Evolutionary conservation across 305 asterid genomes (phyloP), one percentile per base, ranked within the genome.

Genomic region (Solanum aculeatissimum): DNA sequence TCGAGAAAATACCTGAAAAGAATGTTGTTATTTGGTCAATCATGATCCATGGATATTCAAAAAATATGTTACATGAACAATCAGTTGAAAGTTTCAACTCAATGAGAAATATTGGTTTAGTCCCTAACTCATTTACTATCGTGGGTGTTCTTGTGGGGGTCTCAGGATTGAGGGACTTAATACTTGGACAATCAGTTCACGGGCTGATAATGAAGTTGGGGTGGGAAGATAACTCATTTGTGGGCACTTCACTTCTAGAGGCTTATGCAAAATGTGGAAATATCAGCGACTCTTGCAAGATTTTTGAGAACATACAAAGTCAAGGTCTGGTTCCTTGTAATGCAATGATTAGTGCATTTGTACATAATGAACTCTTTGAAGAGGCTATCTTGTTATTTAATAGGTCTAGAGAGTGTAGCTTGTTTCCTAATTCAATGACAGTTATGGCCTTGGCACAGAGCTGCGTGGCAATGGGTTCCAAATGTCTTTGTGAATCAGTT

Each of bases 1-100:
- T 86, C 14, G 86, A 80, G 40, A 57, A 69, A 83, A 86, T 83
- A 62, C 75, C 47, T 69, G 86, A 65, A 14, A 86, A 70, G 66
- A 86, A 57, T 69, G 77, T 83, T n/a, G 86, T 86, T 55, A 60
- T 63, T 47, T 86, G 86, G 84, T 83, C 88, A 0, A 81, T 83
- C 40, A 83, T 77, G 88, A 62, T 86, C 63, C 88, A 86, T 79
- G 85, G 88, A 55, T 83, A 65, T 62, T 75, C 86, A 4, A 83
- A 83, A 74, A 86, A 83, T 63, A 81, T 74, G 11, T 6, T 65
- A 25, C 35, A 42, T 19, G 12, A 53, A 19, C 71, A 47, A 35
- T 74, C 83, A 14, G 38, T 85, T 14, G 83, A 85, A 19, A 2
- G 51, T 58, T 2, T 85, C 62, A 43, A 3, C 66, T 69, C 70